A percentile compares a stretch with the other conserved stretches of the same genome.
Evolutionary conservation across 306 rosid genomes (phyloP).

Genomic region (Oemleria cerasiformis): DNA sequence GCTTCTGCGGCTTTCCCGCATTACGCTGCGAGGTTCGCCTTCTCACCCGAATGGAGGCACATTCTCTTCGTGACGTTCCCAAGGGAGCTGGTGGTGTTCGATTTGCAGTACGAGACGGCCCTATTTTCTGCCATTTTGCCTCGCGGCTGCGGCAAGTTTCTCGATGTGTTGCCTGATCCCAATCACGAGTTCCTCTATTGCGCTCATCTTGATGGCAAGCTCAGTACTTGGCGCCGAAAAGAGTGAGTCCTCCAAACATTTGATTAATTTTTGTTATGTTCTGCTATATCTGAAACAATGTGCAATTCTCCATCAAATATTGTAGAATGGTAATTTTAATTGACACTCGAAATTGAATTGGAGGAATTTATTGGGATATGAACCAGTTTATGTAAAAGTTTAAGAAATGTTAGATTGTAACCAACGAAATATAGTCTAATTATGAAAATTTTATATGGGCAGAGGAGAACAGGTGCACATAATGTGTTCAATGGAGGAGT

Average conservation of each 20-base stretch:
- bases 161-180: conserved; percentile 85
- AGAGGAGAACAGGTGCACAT: conserved; percentile 83
- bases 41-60: conserved; percentile 81
- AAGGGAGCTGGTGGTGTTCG: conserved; percentile 81
- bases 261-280: background rate
- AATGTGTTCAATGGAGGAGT: conserved; percentile 86
- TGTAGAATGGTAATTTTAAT: background rate
- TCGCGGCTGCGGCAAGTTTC: conserved; percentile 85
- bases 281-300: background rate
- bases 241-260: conserved; percentile 44
- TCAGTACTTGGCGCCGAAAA: conserved; percentile 92
- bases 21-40: conserved; percentile 49
- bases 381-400: conserved; percentile 14
- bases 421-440: conserved; percentile 1
- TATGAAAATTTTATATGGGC: conserved; percentile 34
- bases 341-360: background rate
- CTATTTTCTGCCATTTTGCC: conserved; percentile 63
- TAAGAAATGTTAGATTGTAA: conserved; percentile 2
- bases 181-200: conserved; percentile 72
- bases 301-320: background rate
- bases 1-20: conserved; percentile 65
- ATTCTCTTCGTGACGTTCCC: conserved; percentile 79
- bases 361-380: background rate
- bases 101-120: conserved; percentile 74
- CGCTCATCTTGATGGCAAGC: conserved; percentile 86